Evolutionary conservation across 1,284 basidiomycete species (phyloP).

Genomic region (Somion occarium): DNA sequence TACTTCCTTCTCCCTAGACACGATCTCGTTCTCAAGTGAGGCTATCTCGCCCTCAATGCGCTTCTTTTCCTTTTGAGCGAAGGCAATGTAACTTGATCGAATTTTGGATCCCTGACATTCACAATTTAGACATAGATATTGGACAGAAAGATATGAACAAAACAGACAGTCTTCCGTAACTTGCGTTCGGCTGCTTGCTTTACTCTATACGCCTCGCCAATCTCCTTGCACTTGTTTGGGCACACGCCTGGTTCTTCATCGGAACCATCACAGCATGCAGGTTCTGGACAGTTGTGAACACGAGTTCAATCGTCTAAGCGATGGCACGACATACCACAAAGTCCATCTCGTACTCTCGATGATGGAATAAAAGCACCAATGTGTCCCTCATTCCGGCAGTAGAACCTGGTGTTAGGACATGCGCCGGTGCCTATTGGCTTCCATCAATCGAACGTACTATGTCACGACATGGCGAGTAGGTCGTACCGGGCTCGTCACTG

Average conservation of each 20-base stretch:
- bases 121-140: slow-evolving; percentile 3
- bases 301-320: slow-evolving; percentile 2
- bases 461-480: slow-evolving; percentile 11
- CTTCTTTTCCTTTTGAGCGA: slow-evolving; percentile 83
- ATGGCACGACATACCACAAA: slow-evolving; percentile 71
- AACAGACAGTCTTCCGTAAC: slow-evolving; percentile 71
- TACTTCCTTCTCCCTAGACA: slow-evolving; percentile 65
- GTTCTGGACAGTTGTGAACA: slow-evolving; percentile 48
- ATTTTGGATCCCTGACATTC: slow-evolving; percentile 79
- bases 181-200: slow-evolving; percentile 70
- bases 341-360: slow-evolving; percentile 89
- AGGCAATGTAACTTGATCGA: slow-evolving; percentile 82
- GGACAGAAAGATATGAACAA: neutral
- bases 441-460: slow-evolving; percentile 1
- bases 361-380: slow-evolving; percentile 76
- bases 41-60: slow-evolving; percentile 63
- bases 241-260: slow-evolving; percentile 86
- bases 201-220: slow-evolving; percentile 69
- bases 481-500: slow-evolving; percentile 93
- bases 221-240: slow-evolving; percentile 71
- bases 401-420: slow-evolving; percentile 76
- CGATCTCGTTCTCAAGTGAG: slow-evolving; percentile 53
- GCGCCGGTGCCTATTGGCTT: too few species aligned
- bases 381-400: slow-evolving; percentile 88
- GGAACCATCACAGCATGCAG: slow-evolving; percentile 96